phyloP scores from a whole-genome alignment of 2,329 filamentous ascomycete species.

The Hysterium pulicare region DNA sequence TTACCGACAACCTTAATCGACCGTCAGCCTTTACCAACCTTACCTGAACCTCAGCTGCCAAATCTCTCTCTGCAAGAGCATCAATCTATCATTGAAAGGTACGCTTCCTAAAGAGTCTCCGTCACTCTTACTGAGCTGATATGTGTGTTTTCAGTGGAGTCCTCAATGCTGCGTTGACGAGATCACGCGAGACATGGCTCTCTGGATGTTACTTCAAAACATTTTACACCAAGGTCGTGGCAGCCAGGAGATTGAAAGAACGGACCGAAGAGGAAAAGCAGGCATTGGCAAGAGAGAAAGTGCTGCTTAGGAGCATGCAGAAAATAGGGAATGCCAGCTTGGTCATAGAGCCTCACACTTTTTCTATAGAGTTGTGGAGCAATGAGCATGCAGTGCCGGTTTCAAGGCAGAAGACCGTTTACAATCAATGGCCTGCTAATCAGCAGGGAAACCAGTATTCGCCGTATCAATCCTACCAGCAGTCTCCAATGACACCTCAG shows the following conservation, averaged over 20 bases:
- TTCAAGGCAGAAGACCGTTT: slow-evolving; percentile 19
- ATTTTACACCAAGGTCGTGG: slow-evolving; percentile 34
- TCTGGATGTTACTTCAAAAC: slow-evolving; percentile 36
- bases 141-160: slow-evolving; percentile 57
- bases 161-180: slow-evolving; percentile 66
- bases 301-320: slow-evolving; percentile 36
- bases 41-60: slow-evolving; percentile 63
- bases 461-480: slow-evolving; percentile 6
- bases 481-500: slow-evolving; percentile 14
- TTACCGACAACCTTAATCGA: slow-evolving; percentile 63
- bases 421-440: slow-evolving; percentile 29
- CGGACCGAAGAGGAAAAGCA: slow-evolving; percentile 61
- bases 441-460: slow-evolving; percentile 7
- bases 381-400: slow-evolving; percentile 53
- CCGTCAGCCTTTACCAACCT: slow-evolving; percentile 67
- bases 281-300: slow-evolving; percentile 61
- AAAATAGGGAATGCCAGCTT: slow-evolving; percentile 56
- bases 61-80: slow-evolving; percentile 64
- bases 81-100: slow-evolving; percentile 72
- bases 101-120: slow-evolving; percentile 12
- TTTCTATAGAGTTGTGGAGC: slow-evolving; percentile 71
- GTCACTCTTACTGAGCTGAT: slow-evolving; percentile 8
- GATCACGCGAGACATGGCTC: slow-evolving; percentile 59
- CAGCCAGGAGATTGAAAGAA: slow-evolving; percentile 46
- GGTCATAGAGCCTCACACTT: slow-evolving; percentile 74